Base-by-base conservation (phyloP, 192 early-diverging fungal species). In the Geosiphon pyriformis region DNA sequence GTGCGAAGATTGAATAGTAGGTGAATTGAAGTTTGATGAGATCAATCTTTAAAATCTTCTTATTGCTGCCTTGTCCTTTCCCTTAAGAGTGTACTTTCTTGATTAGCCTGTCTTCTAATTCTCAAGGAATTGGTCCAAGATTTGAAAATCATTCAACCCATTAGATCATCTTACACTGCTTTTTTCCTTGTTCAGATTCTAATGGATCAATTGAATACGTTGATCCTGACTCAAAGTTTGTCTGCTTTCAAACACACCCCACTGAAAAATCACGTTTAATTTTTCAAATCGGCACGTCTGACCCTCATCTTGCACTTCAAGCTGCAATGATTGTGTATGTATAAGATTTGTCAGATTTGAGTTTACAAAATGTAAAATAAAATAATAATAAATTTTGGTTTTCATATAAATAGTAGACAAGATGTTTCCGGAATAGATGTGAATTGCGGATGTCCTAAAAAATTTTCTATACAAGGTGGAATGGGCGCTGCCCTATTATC, bases 381-480 rank as follows among this genome's bases (percentile, higher is more conserved):
- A 42, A 42, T 42, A 42, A 54, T 26, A 54, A 20, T 54, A 23
- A 57, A 58, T 31, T 25, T 27, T n/a, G 27, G 49, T 55, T 34
- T 17, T 64, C 2, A 65, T 49, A 30, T 12, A 23, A 23, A 31
- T 70, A 90, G 90, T 30, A 82, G 81, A 20, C 73, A 86, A 27
- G 95, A 99, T 79, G 90, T 94, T 2, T 78, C 90, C 27, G 94
- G 88, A 0, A 88, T 98, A 60, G 96, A 98, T 74, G 70, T 99
- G 54, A 99, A 99, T 78, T 99, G 96, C 74, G 96, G 96, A 2
- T 99, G 96, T 68, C 96, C 96, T 0, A 98, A 96, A 69, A 83
- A 86, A 67, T 99, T 99, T 67, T 99, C 96, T 8, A 73, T 95
- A 17, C 86, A 90, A 35, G 92, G 87, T 25, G 91, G 93, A 31